Base-by-base conservation (phyloP, 768 basidiomycete genomes). In the Amanita subjunquillea region DNA sequence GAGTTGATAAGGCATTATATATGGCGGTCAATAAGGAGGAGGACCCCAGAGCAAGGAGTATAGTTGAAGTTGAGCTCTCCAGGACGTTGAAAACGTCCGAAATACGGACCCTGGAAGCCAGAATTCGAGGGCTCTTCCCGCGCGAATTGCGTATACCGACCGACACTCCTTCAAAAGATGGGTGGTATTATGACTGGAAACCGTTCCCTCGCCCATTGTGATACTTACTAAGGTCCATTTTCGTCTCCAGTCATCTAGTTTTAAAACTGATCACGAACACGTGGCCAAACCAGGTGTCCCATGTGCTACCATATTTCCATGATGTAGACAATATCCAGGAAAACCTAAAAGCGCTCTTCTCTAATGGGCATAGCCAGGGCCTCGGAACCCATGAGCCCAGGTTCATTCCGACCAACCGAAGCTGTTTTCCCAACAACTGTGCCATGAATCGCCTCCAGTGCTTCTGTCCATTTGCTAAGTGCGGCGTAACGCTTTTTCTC, bases 181-280 rank as follows among this genome's bases (percentile, higher is more conserved):
- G 91, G 3, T 95, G 92, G 92, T 81, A 83, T 50, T 86, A 93
- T 61, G 80, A 85, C n/a, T 94, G 85, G 81, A 87, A 76, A 51
- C 76, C 86, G 44, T 80, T 82, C 61, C 67, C 74, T 54, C 72
- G 77, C 37, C 78, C 79, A 27, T 54, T 78, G 54, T 78, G 34
- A 34, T 34, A 63, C 62, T 61, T 41, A 46, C 17, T 17, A 17
- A 17, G 29, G 54, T 60, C 58, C 50, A 56, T 54, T 30, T 39
- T 43, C 29, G 42, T n/a, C 17, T 27, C 51, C n/a, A 8, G 27
- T 15, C 13, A 23, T 20, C 27, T 23, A 27, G 3, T 30, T 40
- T 13, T 3, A 6, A 20, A 48, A 45, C 12, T 30, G 15, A 15
- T 45, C n/a, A 27, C 43, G 6, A 25, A 45, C 44, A n/a, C 44